Conservation (phyloP, 441 rosid species). For the Monsonia emarginata region DNA sequence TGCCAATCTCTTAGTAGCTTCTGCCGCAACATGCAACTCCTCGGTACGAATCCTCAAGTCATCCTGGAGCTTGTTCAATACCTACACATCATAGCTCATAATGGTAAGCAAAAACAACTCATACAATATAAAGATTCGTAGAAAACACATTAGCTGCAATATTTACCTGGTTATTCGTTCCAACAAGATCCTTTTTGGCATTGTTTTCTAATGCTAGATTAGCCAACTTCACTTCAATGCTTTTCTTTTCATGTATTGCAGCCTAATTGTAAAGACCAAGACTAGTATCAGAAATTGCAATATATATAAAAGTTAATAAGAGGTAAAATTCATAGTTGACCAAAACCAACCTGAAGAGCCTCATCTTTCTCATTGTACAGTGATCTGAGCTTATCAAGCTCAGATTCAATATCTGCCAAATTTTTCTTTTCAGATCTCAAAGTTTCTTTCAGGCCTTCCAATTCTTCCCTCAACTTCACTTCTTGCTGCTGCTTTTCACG, state of each 20-base stretch:
- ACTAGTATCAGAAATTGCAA: constrained; percentile 1
- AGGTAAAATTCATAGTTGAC: constrained; percentile 4
- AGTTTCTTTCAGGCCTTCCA: constrained; percentile 46
- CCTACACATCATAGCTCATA: constrained; percentile 28
- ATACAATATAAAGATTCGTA: too few species aligned
- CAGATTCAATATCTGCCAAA: constrained; percentile 35
- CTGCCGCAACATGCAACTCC: constrained; percentile 46
- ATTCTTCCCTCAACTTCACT: constrained; percentile 48
- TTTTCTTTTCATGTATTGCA: constrained; percentile 48
- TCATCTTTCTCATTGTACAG: constrained; percentile 54
- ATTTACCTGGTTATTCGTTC: constrained; percentile 46
- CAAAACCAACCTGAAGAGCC: constrained; percentile 52
- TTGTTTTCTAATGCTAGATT: constrained; percentile 32
- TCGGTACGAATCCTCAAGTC: constrained; percentile 54
- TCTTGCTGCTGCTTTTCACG: constrained; percentile 58
- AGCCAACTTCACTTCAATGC: constrained; percentile 44
- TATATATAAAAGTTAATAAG: not conserved
- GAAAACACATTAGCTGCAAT: not conserved
- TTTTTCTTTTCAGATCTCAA: constrained; percentile 58
- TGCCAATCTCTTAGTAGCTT: constrained; percentile 35
- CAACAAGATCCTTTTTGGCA: constrained; percentile 33
- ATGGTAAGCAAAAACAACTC: too few species aligned
- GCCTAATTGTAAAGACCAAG: constrained; percentile 32
- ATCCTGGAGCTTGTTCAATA: constrained; percentile 44
- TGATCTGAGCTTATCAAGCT: constrained; percentile 48